phyloP scores from a whole-genome alignment of 768 basidiomycete species.

The Lentinula boryana region DNA sequence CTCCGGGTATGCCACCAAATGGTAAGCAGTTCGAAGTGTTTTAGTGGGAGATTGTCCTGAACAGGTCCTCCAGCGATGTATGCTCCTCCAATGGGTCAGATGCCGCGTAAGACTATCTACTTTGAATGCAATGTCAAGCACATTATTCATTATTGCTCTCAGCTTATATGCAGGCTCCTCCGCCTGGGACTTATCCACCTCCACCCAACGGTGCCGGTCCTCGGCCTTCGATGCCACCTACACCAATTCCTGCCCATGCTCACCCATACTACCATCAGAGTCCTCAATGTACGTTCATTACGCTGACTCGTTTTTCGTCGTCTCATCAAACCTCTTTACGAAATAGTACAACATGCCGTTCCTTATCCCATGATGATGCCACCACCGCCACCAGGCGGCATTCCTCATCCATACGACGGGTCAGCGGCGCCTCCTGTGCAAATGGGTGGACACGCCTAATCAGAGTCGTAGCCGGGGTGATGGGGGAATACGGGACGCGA shows the following conservation, averaged over 20 bases:
- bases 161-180: slow-evolving; percentile 75
- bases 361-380: slow-evolving; percentile 94
- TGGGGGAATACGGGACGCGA: neutral
- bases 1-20: slow-evolving; percentile 73
- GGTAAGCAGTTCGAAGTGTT: slow-evolving; percentile 33
- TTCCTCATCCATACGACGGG: slow-evolving; percentile 68
- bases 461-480: neutral
- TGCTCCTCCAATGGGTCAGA: slow-evolving; percentile 76
- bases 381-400: slow-evolving; percentile 62
- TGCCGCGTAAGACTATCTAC: slow-evolving; percentile 63
- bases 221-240: slow-evolving; percentile 87
- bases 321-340: slow-evolving; percentile 20
- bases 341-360: slow-evolving; percentile 75
- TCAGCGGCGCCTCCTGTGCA: slow-evolving; percentile 62
- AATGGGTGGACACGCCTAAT: slow-evolving; percentile 74
- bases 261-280: slow-evolving; percentile 89
- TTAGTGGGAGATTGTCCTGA: neutral
- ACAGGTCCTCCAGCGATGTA: slow-evolving; percentile 62
- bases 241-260: slow-evolving; percentile 81
- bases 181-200: slow-evolving; percentile 64
- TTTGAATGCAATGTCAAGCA: neutral
- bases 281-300: slow-evolving; percentile 60
- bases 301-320: slow-evolving; percentile 16
- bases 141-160: slow-evolving; percentile 15
- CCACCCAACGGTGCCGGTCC: slow-evolving; percentile 75